These are phyloP conservation scores for Solanum peruvianum DNA, from an alignment of 257 asterid species.

Conservation along the genomic window DNA sequence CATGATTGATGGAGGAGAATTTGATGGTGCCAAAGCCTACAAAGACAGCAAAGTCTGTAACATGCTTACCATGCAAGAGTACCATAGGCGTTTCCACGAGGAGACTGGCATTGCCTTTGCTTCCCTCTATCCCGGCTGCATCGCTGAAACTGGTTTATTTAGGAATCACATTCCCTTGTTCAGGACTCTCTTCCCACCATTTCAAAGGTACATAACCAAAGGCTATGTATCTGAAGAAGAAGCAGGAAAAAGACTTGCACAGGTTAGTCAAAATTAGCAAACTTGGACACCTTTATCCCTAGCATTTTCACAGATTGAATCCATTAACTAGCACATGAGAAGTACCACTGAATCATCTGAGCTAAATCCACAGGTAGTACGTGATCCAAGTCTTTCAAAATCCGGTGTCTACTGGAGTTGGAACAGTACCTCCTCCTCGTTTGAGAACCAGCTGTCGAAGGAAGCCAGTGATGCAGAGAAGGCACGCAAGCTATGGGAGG, in stretches of 20 bases:
- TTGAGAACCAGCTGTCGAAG: conserved; percentile 69
- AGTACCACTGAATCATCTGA: neutral
- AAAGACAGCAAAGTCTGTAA: conserved; percentile 95
- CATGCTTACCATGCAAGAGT: conserved; percentile 95
- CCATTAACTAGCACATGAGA: neutral
- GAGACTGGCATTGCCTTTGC: conserved; percentile 64
- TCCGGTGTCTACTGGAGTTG: conserved; percentile 99
- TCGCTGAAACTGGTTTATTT: conserved; percentile 75
- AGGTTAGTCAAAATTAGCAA: conserved; percentile 29
- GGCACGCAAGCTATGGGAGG: conserved; percentile 83
- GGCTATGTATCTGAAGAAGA: conserved; percentile 85
- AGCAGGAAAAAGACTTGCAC: conserved; percentile 89
- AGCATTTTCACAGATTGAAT: neutral
- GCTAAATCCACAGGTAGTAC: conserved; percentile 48
- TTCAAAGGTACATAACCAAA: conserved; percentile 85
- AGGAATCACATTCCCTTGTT: conserved; percentile 84
- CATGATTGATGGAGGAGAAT: conserved; percentile 89
- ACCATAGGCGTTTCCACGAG: conserved; percentile 69
- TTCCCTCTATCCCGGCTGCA: conserved; percentile 92
- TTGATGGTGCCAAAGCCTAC: conserved; percentile 94
- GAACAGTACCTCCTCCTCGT: conserved; percentile 70
- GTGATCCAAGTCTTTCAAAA: conserved; percentile 76
- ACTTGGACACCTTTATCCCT: neutral
- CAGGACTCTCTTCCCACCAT: conserved; percentile 85
- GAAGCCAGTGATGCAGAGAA: conserved; percentile 86